phyloP scores from a whole-genome alignment of 1,284 basidiomycete species.

The Acaromyces ingoldii region DNA sequence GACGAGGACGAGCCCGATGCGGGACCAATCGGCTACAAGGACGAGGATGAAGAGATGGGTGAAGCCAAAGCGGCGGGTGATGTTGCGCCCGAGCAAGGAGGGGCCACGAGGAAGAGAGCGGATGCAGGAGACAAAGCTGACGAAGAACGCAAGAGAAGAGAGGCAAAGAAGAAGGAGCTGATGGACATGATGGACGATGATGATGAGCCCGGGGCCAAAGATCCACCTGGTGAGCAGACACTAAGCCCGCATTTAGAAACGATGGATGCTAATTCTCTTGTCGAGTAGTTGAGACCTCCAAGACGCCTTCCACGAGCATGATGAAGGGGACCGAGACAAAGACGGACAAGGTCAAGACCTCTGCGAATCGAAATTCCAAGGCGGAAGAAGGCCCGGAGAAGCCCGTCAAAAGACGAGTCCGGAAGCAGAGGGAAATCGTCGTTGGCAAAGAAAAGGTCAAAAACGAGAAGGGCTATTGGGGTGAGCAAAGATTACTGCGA shows the following conservation, averaged over 20 bases:
- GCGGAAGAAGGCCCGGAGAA: slow-evolving; percentile 14
- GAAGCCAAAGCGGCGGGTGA: background rate
- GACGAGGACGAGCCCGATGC: slow-evolving; percentile 26
- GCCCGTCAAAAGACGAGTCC: slow-evolving; percentile 19
- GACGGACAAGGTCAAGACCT: background rate
- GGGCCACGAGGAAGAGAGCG: slow-evolving; percentile 7
- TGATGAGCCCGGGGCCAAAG: background rate
- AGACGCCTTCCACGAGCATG: slow-evolving; percentile 19
- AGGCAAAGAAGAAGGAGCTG: background rate
- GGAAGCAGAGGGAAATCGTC: slow-evolving; percentile 39
- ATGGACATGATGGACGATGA: background rate
- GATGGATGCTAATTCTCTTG: no score
- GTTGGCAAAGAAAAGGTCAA: slow-evolving; percentile 33
- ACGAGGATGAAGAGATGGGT: background rate
- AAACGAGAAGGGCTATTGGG: slow-evolving; percentile 44
- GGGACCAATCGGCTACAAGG: slow-evolving; percentile 5
- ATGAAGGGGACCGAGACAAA: slow-evolving; percentile 20
- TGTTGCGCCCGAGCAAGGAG: background rate
- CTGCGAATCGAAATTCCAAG: background rate
- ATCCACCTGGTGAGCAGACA: slow-evolving; percentile 16
- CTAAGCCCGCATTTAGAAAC: no score
- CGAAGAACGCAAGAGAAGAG: background rate
- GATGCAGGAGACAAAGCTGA: background rate
- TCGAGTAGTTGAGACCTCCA: no score
- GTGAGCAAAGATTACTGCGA: no score